phyloP scores from a whole-genome alignment of 2,329 filamentous ascomycete genomes.

The Microdochium bolleyi region DNA sequence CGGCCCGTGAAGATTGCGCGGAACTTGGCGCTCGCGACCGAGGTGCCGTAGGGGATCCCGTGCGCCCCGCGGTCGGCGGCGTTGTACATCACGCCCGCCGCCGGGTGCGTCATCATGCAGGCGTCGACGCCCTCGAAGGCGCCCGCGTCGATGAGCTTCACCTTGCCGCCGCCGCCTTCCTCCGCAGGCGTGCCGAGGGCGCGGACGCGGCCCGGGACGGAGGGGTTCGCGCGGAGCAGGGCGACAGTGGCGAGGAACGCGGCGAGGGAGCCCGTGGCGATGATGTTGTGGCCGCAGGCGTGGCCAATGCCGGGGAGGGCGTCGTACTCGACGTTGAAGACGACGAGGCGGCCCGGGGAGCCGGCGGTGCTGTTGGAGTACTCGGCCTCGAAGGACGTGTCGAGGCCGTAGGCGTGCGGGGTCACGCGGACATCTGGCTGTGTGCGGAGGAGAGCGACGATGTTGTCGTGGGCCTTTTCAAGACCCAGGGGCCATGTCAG shows the following conservation, averaged over 20 bases:
- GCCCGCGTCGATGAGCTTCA: constrained; percentile 22
- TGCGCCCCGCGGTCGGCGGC: neutral
- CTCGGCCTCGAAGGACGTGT: constrained; percentile 41
- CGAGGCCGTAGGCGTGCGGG: constrained; percentile 39
- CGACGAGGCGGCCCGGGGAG: constrained; percentile 28
- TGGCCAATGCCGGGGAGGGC: constrained; percentile 37
- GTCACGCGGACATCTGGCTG: constrained; percentile 35
- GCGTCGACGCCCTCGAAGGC: constrained; percentile 14
- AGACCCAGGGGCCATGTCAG: neutral
- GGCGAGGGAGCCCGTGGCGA: constrained; percentile 29
- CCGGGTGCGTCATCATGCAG: constrained; percentile 7
- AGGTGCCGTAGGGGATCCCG: neutral
- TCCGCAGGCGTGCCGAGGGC: constrained; percentile 35
- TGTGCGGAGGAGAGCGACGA: constrained; percentile 32
- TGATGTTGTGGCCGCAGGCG: constrained; percentile 37
- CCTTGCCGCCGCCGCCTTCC: constrained; percentile 33
- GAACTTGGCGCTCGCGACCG: neutral
- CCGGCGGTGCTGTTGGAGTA: constrained; percentile 16
- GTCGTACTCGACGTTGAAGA: constrained; percentile 39
- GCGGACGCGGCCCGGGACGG: constrained; percentile 24
- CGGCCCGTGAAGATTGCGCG: constrained; percentile 13
- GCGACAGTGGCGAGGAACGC: constrained; percentile 28
- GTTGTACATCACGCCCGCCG: neutral
- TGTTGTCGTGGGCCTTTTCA: constrained; percentile 34
- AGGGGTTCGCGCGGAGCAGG: constrained; percentile 17